These are phyloP conservation scores for Perkinsus marinus DNA, from an alignment of 169 alveolate species.

Conservation along the genomic window DNA sequence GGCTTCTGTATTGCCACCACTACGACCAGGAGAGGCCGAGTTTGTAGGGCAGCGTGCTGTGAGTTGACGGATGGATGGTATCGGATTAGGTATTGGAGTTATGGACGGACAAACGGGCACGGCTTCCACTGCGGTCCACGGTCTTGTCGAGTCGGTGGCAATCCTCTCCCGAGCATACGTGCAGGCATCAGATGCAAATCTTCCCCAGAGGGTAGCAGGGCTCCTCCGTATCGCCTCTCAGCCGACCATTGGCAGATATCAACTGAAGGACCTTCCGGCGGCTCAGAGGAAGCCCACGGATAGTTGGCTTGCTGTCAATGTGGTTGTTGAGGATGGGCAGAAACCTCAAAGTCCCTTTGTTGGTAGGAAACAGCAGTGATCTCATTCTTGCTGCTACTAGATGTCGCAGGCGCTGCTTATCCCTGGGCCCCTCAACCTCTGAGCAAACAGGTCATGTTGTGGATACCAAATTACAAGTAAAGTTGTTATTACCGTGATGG, in stretches of 20 bases:
- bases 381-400: no score
- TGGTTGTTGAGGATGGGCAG: not conserved
- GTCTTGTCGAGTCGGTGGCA: not conserved
- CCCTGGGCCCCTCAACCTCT: not conserved
- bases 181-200: not conserved
- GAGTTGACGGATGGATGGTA: not conserved
- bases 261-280: not conserved
- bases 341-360: not conserved
- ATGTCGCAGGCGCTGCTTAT: not conserved
- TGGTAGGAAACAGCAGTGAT: not conserved
- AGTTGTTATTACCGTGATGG: not conserved
- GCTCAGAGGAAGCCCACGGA: not conserved
- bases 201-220: not conserved
- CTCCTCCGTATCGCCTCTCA: not conserved
- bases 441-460: not conserved
- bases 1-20: not conserved
- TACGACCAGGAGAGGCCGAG: not conserved
- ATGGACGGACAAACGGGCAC: not conserved
- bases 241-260: not conserved
- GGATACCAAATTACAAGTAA: not conserved
- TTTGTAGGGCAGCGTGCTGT: not conserved
- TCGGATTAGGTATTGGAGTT: not conserved
- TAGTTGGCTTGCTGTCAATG: not conserved
- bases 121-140: not conserved
- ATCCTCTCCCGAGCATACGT: not conserved